These are phyloP conservation scores for Obba rivulosa DNA, from an alignment of 768 basidiomycete genomes.

Conservation along the genomic window DNA sequence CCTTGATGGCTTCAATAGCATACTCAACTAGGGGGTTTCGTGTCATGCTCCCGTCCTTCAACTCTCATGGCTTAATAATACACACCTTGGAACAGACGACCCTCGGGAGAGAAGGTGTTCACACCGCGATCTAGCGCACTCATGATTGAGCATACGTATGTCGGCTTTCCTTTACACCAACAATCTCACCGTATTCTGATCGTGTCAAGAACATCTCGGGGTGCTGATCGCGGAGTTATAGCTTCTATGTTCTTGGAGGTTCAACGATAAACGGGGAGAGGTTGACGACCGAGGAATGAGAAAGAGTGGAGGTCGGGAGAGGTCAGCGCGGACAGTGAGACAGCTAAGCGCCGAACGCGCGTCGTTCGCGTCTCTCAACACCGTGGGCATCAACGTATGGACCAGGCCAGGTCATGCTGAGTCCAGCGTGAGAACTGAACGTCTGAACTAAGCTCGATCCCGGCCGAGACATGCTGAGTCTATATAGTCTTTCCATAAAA, in stretches of 20 bases:
- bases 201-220: slow-evolving; percentile 89
- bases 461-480: too few species aligned
- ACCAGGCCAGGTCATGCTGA: too few species aligned
- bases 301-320: not conserved
- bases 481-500: too few species aligned
- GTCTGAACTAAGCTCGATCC: too few species aligned
- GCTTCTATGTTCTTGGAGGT: too few species aligned
- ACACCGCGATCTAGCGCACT: slow-evolving; percentile 92
- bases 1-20: slow-evolving; percentile 99
- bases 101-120: slow-evolving; percentile 98
- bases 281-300: not conserved
- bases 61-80: too few species aligned
- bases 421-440: too few species aligned
- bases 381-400: too few species aligned
- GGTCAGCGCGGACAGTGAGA: slow-evolving; percentile 11
- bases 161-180: not conserved
- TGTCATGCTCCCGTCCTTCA: too few species aligned
- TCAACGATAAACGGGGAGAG: too few species aligned
- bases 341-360: slow-evolving; percentile 14
- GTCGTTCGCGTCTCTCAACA: slow-evolving; percentile 12
- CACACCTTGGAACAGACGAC: slow-evolving; percentile 94
- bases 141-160: not conserved
- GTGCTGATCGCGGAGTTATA: too few species aligned
- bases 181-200: slow-evolving; percentile 81
- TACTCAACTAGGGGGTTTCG: slow-evolving; percentile 78